Conservation (phyloP, 225 moss, liverwort and hornwort genomes). For the Pleurozium schreberi region DNA sequence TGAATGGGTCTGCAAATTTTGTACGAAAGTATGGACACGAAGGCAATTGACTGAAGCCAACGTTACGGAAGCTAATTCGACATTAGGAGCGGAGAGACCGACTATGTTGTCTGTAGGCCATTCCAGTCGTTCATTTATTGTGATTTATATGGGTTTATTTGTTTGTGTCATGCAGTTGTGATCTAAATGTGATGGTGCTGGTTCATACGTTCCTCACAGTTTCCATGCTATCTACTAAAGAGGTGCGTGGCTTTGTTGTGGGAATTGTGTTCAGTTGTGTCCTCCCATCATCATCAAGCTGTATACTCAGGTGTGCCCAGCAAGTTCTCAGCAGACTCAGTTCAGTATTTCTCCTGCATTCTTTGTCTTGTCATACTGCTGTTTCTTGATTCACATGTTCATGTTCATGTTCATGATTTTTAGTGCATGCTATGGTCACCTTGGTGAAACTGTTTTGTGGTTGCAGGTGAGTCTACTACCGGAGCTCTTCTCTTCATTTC, state of each 20-base stretch:
- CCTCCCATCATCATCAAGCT: neutral
- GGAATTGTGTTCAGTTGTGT: slow-evolving; percentile 19
- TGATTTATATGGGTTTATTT: neutral
- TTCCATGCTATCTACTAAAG: slow-evolving; percentile 15
- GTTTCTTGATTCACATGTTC: neutral
- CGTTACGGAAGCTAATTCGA: neutral
- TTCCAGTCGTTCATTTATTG: slow-evolving; percentile 8
- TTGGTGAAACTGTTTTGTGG: slow-evolving; percentile 8
- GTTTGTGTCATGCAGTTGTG: neutral
- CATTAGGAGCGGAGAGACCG: slow-evolving; percentile 8
- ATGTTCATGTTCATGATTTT: neutral
- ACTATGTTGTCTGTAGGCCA: slow-evolving; percentile 30
- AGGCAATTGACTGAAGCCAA: neutral
- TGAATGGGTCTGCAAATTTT: slow-evolving; percentile 3
- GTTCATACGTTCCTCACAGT: neutral
- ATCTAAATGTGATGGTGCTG: neutral
- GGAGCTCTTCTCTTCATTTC: slow-evolving; percentile 8
- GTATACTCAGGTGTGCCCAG: slow-evolving; percentile 6
- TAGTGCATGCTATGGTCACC: slow-evolving; percentile 7
- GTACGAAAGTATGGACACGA: neutral
- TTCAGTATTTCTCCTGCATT: neutral
- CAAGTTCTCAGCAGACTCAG: neutral
- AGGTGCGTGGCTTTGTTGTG: neutral
- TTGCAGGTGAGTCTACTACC: slow-evolving; percentile 27
- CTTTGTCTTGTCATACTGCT: neutral